Evolutionary conservation across 805 yeast genomes (phyloP).

Genomic region (Wickerhamiella galacta): DNA sequence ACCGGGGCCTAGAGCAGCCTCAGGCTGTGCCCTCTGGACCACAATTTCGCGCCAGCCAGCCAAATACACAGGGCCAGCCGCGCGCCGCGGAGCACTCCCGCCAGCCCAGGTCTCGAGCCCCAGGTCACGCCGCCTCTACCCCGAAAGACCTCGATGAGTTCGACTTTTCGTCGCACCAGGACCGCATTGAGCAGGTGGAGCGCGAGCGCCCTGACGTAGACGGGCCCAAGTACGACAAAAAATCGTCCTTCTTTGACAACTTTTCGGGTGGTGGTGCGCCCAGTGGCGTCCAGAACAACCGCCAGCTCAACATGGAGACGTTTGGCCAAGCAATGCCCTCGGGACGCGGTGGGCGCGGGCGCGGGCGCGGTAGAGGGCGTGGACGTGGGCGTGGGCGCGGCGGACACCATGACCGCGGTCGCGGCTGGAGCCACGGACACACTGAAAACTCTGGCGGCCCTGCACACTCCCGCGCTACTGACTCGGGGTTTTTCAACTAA

Average conservation of each 20-base stretch:
- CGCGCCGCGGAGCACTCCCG: background rate
- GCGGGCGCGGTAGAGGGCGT: slow-evolving; percentile 27
- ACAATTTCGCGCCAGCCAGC: background rate
- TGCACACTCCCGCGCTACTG: background rate
- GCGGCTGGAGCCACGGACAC: slow-evolving; percentile 9
- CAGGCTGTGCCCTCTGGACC: background rate
- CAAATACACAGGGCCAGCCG: background rate
- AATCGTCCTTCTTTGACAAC: slow-evolving; percentile 76
- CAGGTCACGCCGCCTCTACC: slow-evolving; percentile 15
- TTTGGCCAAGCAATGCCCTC: slow-evolving; percentile 54
- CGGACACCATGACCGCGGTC: slow-evolving; percentile 8
- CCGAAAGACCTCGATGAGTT: slow-evolving; percentile 31
- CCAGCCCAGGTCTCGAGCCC: slow-evolving; percentile 4
- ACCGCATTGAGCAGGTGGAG: slow-evolving; percentile 43
- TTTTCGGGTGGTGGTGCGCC: slow-evolving; percentile 45
- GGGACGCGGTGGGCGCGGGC: slow-evolving; percentile 27
- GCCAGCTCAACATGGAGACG: slow-evolving; percentile 58
- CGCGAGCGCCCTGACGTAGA: slow-evolving; percentile 17
- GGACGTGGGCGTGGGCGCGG: slow-evolving; percentile 25
- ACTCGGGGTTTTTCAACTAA: background rate
- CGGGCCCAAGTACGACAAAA: slow-evolving; percentile 52
- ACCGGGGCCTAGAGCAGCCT: background rate
- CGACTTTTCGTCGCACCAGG: slow-evolving; percentile 61
- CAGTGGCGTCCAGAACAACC: slow-evolving; percentile 36
- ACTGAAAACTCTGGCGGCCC: background rate